Conservation (phyloP, 1,139 yeast species). For the Hyphopichia wangnamkhiaoensis region DNA sequence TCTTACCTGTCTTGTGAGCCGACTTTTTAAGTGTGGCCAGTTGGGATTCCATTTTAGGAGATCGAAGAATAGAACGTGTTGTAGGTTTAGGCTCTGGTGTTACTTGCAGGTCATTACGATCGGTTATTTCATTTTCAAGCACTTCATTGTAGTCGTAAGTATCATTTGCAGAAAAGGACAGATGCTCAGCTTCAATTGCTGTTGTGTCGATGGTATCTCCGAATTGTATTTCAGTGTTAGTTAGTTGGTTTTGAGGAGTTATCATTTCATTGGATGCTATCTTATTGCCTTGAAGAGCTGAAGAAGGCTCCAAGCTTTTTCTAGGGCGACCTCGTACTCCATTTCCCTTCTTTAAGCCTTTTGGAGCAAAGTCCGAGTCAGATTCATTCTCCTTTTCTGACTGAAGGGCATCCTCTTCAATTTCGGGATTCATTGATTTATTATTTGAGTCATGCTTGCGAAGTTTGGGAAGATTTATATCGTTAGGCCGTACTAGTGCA, state of each 20-base stretch:
- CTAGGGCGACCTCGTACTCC: background rate
- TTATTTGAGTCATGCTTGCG: background rate
- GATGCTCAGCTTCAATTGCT: background rate
- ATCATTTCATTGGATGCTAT: too few species aligned
- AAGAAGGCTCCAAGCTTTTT: too few species aligned
- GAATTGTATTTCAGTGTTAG: background rate
- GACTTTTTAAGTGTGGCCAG: too few species aligned
- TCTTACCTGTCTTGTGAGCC: too few species aligned
- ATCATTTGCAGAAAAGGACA: background rate
- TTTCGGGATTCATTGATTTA: too few species aligned
- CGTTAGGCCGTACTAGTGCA: slow-evolving; percentile 24
- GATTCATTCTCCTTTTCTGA: background rate
- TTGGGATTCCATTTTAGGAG: too few species aligned
- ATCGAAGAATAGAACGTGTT: too few species aligned
- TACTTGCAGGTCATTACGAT: background rate
- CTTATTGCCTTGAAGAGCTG: too few species aligned
- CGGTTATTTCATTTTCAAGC: background rate
- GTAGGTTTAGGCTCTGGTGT: too few species aligned
- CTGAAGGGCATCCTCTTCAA: background rate
- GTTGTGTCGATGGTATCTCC: slow-evolving; percentile 1
- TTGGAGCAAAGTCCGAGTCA: background rate
- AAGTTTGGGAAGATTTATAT: slow-evolving; percentile 25
- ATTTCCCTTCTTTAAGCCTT: background rate
- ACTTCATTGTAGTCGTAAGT: background rate
- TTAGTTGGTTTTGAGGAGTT: slow-evolving; percentile 5